Conservation (phyloP, 805 yeast species). For the Metschnikowia picachoensis region DNA sequence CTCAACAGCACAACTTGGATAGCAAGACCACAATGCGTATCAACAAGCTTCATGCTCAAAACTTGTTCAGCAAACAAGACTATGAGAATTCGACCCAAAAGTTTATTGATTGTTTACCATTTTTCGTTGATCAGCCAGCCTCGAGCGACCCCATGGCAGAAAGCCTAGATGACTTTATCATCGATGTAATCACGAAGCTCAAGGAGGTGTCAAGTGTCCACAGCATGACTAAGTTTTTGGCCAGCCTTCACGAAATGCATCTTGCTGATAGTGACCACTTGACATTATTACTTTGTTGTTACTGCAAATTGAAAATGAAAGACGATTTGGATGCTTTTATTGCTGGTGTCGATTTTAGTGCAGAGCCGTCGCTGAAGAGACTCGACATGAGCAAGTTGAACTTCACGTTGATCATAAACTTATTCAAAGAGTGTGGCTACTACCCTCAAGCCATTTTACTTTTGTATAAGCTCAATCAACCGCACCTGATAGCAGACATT, state of each 20-base stretch:
- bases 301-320: slow-evolving; percentile 67
- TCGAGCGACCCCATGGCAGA: slow-evolving; percentile 7
- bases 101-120: slow-evolving; percentile 48
- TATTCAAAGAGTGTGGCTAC: slow-evolving; percentile 72
- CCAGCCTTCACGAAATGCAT: slow-evolving; percentile 51
- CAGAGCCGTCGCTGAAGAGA: slow-evolving; percentile 4
- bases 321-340: slow-evolving; percentile 58
- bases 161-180: slow-evolving; percentile 36
- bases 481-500: slow-evolving; percentile 72
- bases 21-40: slow-evolving; percentile 28
- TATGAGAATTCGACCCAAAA: slow-evolving; percentile 69
- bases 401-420: slow-evolving; percentile 58
- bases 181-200: slow-evolving; percentile 74
- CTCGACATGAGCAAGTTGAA: slow-evolving; percentile 33
- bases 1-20: slow-evolving; percentile 35
- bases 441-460: slow-evolving; percentile 62
- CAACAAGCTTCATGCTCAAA: slow-evolving; percentile 60
- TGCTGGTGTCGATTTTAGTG: slow-evolving; percentile 30
- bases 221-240: slow-evolving; percentile 60
- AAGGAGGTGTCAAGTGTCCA: slow-evolving; percentile 71
- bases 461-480: slow-evolving; percentile 68
- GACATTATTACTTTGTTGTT: slow-evolving; percentile 72
- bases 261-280: slow-evolving; percentile 75
- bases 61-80: slow-evolving; percentile 61
- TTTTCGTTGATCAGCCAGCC: slow-evolving; percentile 13